Base-by-base conservation (phyloP, 1,284 basidiomycete species). In the Cystobasidiaceae sp. region DNA sequence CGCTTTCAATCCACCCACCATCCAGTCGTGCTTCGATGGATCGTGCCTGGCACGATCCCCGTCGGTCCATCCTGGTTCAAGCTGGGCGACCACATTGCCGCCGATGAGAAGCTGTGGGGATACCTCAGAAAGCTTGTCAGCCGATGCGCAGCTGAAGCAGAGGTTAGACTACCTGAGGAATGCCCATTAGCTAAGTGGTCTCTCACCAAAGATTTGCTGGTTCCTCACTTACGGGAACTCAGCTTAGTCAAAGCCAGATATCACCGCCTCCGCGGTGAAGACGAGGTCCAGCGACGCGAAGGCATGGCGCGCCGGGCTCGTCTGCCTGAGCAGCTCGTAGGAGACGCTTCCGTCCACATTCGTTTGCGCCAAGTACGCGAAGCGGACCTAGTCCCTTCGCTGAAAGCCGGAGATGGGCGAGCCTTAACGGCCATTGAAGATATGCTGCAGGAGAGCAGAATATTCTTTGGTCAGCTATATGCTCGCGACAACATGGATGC, bases 291-390 rank as follows among this genome's bases (percentile, higher is more conserved):
- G 15, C 9, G 21, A 19, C 52, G 27, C 7, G 33, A 41, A 27
- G 33, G 33, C 9, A n/a, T 55, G 6, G 21, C 33, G 4, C 30
- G 25, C 5, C 4, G 58, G 27, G 58, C 58, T n/a, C 25, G 58
- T 3, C 28, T 61, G 13, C 58, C 43, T 50, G 32, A 25, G 27
- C 3, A 33, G 21, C 25, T 51, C 7, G 23, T 28, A 13, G 58
- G 58, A 3, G 21, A 28, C 19, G 17, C 28, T 21, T 61, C 58
- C 15, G 44, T 61, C n/a, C 41, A 61, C n/a, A 49, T 61, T 50
- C 58, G 58, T 8, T 21, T 61, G 13, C 58, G 58, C 2, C 58
- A 61, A 61, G 46, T 61, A 21, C 44, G 58, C 15, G 45, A 61
- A 37, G 8, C 33, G 41, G 44, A 48, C 30, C 15, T 61, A 5